These are phyloP conservation scores for Hyphopichia pseudoburtonii DNA, from an alignment of 1,139 yeast species.

Conservation along the genomic window DNA sequence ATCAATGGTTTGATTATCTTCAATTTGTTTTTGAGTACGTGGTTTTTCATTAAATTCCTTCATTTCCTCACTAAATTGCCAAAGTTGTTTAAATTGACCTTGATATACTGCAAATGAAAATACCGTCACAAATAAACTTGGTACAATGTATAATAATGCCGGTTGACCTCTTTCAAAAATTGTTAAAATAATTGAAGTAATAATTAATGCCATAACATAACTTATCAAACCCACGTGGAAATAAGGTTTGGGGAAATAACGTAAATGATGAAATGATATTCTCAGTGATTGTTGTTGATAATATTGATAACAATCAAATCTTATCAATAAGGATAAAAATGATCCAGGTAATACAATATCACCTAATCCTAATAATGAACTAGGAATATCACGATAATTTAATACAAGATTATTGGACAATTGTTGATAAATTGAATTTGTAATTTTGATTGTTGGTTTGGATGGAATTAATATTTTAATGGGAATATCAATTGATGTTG, in stretches of 20 bases:
- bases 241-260: constrained; percentile 43
- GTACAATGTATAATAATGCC: constrained; percentile 64
- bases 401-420: background rate
- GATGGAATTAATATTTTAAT: constrained; percentile 53
- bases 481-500: constrained; percentile 56
- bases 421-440: constrained; percentile 9
- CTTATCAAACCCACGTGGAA: constrained; percentile 41
- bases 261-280: constrained; percentile 38
- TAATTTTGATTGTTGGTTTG: constrained; percentile 10
- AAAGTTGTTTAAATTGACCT: constrained; percentile 43
- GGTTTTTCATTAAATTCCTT: constrained; percentile 15
- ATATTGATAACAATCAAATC: constrained; percentile 47
- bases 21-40: constrained; percentile 8
- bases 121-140: constrained; percentile 42
- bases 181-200: constrained; percentile 42
- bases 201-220: constrained; percentile 44
- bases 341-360: constrained; percentile 62
- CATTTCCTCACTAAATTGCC: constrained; percentile 25
- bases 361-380: constrained; percentile 52
- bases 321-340: constrained; percentile 47
- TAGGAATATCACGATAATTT: background rate
- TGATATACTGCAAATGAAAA: constrained; percentile 25
- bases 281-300: constrained; percentile 20
- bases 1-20: constrained; percentile 11
- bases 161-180: constrained; percentile 57